A percentile compares a stretch with the other conserved stretches of the same genome.
These are phyloP conservation scores for Plasmodium knowlesi DNA, from an alignment of 169 alveolate species.

Conservation along the genomic window DNA sequence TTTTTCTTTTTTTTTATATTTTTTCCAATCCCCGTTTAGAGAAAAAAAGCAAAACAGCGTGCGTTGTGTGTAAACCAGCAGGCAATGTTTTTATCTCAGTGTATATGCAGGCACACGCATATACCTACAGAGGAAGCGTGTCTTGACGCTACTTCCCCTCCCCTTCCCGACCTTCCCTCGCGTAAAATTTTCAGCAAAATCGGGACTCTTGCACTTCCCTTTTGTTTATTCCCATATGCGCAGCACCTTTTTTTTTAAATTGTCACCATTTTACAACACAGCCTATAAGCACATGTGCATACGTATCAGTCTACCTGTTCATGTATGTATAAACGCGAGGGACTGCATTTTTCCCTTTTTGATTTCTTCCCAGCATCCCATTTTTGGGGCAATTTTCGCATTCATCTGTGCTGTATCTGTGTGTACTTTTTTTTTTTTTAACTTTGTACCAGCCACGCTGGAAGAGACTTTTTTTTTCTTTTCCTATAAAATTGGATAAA, in stretches of 20 bases:
- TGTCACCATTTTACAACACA: background rate
- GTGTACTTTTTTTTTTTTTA: background rate
- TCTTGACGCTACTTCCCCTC: background rate
- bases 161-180: background rate
- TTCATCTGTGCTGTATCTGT: background rate
- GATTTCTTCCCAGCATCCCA: background rate
- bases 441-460: background rate
- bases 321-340: background rate
- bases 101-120: background rate
- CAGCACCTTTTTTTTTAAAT: background rate
- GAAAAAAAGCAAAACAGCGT: background rate
- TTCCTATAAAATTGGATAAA: background rate
- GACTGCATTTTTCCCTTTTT: background rate
- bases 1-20: background rate
- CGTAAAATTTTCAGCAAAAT: background rate
- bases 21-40: background rate
- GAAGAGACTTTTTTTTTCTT: background rate
- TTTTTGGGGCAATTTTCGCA: background rate
- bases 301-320: background rate
- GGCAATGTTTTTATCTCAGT: background rate
- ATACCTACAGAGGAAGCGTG: background rate
- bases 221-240: background rate
- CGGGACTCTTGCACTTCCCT: background rate
- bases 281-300: background rate
- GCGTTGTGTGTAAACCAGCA: background rate